Evolutionary conservation across 495 filamentous ascomycete genomes (phyloP).

Genomic region (Aspergillus homomorphus): DNA sequence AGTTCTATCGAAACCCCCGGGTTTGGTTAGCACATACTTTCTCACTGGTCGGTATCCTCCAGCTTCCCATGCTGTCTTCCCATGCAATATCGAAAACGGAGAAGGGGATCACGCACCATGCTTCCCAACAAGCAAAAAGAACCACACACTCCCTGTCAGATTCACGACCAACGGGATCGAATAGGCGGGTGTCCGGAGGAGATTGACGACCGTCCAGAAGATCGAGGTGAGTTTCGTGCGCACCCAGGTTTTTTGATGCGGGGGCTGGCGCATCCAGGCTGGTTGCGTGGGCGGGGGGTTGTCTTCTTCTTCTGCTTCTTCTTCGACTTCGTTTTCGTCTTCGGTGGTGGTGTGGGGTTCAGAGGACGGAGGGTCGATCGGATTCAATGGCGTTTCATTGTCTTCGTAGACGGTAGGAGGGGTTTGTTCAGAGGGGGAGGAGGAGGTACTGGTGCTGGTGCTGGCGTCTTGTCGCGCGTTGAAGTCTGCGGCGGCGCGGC

Average conservation of each 20-base stretch:
- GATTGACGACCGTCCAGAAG: constrained; percentile 71
- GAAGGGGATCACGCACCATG: constrained; percentile 60
- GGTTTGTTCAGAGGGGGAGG: constrained; percentile 8
- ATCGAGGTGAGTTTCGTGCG: constrained; percentile 53
- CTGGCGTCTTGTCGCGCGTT: constrained; percentile 45
- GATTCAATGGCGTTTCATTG: not conserved
- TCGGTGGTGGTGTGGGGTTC: not conserved
- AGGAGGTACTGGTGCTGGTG: constrained; percentile 15
- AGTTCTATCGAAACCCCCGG: constrained; percentile 74
- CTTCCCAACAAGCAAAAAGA: constrained; percentile 90
- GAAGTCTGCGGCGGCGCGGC: constrained; percentile 57
- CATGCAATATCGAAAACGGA: not conserved
- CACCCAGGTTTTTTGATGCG: constrained; percentile 37
- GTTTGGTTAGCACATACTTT: too few species aligned
- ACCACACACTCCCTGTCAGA: constrained; percentile 94
- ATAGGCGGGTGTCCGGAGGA: constrained; percentile 78
- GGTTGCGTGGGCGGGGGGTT: constrained; percentile 20
- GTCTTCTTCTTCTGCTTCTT: constrained; percentile 23
- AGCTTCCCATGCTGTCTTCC: too few species aligned
- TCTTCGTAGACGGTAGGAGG: constrained; percentile 6
- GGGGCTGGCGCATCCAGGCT: constrained; percentile 24
- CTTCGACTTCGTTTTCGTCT: not conserved
- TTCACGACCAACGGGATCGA: constrained; percentile 84
- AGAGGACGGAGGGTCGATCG: not conserved
- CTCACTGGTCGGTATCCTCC: too few species aligned